Percentiles rank a stretch among this genome's conserved stretches.
These are phyloP conservation scores for Entrophospora sp. DNA, from an alignment of 192 early-diverging fungal species.

Conservation along the genomic window DNA sequence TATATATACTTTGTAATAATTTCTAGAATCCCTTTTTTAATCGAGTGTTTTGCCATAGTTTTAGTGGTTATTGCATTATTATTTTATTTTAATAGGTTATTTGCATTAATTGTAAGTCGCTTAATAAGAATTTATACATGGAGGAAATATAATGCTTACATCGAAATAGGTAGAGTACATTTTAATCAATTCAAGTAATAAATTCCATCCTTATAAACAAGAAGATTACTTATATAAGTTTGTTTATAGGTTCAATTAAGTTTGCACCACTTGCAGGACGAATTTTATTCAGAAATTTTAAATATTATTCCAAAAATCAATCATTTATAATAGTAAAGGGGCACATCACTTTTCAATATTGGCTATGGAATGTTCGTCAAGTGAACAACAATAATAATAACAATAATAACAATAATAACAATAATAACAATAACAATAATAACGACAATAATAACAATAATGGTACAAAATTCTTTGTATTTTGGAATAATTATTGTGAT, in stretches of 20 bases:
- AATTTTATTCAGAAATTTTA: slow-evolving; percentile 68
- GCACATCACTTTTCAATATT: slow-evolving; percentile 63
- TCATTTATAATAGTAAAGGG: slow-evolving; percentile 62
- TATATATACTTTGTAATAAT: too few relatives aligned
- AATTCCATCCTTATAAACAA: neutral
- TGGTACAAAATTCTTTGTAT: too few relatives aligned
- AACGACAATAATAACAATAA: neutral
- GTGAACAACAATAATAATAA: slow-evolving; percentile 18
- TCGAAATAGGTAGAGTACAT: slow-evolving; percentile 45
- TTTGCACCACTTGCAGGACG: slow-evolving; percentile 63
- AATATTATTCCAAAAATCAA: slow-evolving; percentile 62
- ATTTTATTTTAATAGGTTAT: slow-evolving; percentile 61
- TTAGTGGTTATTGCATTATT: slow-evolving; percentile 57
- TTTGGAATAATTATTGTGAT: too few relatives aligned
- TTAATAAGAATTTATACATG: slow-evolving; percentile 60
- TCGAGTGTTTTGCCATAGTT: too few relatives aligned
- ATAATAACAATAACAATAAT: neutral
- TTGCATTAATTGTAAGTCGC: slow-evolving; percentile 52
- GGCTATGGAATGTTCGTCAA: slow-evolving; percentile 52
- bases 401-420: neutral
- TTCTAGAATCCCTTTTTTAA: too few relatives aligned
- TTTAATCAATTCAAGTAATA: neutral
- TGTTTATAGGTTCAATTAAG: slow-evolving; percentile 51
- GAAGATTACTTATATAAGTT: neutral
- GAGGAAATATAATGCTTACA: slow-evolving; percentile 52